These are phyloP conservation scores for Cladophialophora chaetospira DNA, from an alignment of 2,329 filamentous ascomycete species.

Conservation along the genomic window DNA sequence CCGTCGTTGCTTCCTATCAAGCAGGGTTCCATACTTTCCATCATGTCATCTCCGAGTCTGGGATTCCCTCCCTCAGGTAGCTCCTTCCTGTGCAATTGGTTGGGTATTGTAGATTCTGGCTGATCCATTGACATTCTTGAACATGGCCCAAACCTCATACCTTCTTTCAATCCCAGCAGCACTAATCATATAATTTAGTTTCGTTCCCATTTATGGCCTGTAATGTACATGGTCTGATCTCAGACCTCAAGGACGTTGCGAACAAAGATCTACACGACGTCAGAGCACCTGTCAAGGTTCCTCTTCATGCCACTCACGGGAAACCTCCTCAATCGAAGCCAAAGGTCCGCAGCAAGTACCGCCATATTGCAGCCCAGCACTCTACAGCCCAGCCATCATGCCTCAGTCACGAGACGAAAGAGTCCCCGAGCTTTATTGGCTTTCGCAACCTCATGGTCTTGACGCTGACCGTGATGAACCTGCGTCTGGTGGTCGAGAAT, in stretches of 20 bases:
- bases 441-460: constrained; percentile 97
- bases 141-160: not conserved
- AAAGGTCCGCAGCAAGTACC: constrained; percentile 64
- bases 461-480: constrained; percentile 86
- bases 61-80: constrained; percentile 1
- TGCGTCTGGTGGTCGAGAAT: constrained; percentile 94
- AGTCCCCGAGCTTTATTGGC: constrained; percentile 80
- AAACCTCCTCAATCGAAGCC: constrained; percentile 6
- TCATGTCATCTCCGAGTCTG: constrained; percentile 16
- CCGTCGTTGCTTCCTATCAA: not conserved
- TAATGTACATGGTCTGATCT: constrained; percentile 25
- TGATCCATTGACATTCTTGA: constrained; percentile 3
- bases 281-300: constrained; percentile 21
- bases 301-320: constrained; percentile 6
- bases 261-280: constrained; percentile 14
- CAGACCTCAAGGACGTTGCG: constrained; percentile 24
- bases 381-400: constrained; percentile 71
- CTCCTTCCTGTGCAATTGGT: constrained; percentile 7
- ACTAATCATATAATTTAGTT: not conserved
- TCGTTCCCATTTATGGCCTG: constrained; percentile 20
- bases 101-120: constrained; percentile 3
- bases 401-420: constrained; percentile 77
- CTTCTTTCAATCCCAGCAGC: not conserved
- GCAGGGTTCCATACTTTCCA: constrained; percentile 4
- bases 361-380: constrained; percentile 88